Evolutionary conservation across 2,329 filamentous ascomycete species (phyloP).

Genomic region (Aspergillus floridensis): DNA sequence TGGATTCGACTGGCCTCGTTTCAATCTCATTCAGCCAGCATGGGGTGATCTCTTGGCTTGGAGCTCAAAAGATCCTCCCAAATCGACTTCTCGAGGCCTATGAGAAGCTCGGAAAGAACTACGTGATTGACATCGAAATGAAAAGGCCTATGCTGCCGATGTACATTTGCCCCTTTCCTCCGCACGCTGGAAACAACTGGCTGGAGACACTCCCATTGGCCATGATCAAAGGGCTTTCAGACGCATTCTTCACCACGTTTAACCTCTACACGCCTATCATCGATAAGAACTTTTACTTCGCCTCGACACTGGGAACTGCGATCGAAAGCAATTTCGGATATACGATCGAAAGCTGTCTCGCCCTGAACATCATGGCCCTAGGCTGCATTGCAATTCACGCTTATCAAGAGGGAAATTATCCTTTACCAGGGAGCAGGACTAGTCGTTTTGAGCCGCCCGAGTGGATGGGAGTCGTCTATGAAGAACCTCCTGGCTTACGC

Average conservation of each 20-base stretch:
- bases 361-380: constrained; percentile 52
- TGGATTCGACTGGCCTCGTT: constrained; percentile 34
- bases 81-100: constrained; percentile 38
- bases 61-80: constrained; percentile 46
- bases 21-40: constrained; percentile 53
- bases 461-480: constrained; percentile 38
- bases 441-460: constrained; percentile 37
- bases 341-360: constrained; percentile 53
- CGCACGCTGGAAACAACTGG: constrained; percentile 42
- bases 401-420: constrained; percentile 51
- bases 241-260: constrained; percentile 56
- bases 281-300: constrained; percentile 53
- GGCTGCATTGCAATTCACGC: constrained; percentile 52
- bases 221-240: constrained; percentile 51
- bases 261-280: constrained; percentile 54
- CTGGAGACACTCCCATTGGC: constrained; percentile 48
- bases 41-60: constrained; percentile 51
- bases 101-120: constrained; percentile 46
- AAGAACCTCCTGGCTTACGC: constrained; percentile 47
- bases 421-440: constrained; percentile 38
- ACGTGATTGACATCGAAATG: constrained; percentile 51
- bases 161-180: constrained; percentile 37
- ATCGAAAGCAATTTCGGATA: constrained; percentile 52
- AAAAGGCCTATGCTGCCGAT: constrained; percentile 46
- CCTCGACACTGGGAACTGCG: constrained; percentile 49